Evolutionary conservation across 1,139 yeast species (phyloP), one percentile per base, ranked within the genome.

Genomic region (Kluyveromyces marxianus): DNA sequence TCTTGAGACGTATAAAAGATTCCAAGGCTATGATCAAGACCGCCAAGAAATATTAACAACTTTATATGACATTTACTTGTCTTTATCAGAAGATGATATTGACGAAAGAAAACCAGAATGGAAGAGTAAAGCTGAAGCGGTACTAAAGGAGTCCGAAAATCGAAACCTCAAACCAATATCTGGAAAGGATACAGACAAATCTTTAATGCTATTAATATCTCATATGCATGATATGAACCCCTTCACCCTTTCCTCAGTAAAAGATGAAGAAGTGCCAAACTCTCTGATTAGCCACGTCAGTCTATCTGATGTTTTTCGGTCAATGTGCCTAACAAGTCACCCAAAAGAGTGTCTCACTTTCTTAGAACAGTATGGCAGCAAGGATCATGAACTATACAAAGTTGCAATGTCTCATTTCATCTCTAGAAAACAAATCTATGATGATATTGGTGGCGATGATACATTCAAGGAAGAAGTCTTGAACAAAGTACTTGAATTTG

Each of bases 31-130:
- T 48, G 69, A 70, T 24, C 75, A 76, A 52, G 96, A 88, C 56
- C 78, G 81, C 53, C 76, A 74, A 46, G 95, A 85, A 42, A 72
- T 90, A 34, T 68, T 86, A 46, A 77, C 85, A 7, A 88, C 97
- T 0, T 68, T 92, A 38, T 84, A 81, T 59, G 97, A 92, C 58
- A 72, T 87, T 71, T 92, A 92, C 55, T 68, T 90, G 37, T 73
- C 81, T 0, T 65, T 86, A 47, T 77, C 88, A 0, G 70, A 72
- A 33, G 63, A 65, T 1, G 69, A 68, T 27, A 63, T 60, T 2
- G 66, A 60, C 10, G 68, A 59, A 25, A 66, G 69, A 37, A 58
- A 57, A 37, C 60, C 59, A 7, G 62, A 58, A 31, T 89, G 97
- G 97, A 72, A 72, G 42, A 50, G 56, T 0, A 88, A 85, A 54